These are phyloP conservation scores for Colletotrichum magnum DNA, from an alignment of 2,329 filamentous ascomycete species.

Conservation along the genomic window DNA sequence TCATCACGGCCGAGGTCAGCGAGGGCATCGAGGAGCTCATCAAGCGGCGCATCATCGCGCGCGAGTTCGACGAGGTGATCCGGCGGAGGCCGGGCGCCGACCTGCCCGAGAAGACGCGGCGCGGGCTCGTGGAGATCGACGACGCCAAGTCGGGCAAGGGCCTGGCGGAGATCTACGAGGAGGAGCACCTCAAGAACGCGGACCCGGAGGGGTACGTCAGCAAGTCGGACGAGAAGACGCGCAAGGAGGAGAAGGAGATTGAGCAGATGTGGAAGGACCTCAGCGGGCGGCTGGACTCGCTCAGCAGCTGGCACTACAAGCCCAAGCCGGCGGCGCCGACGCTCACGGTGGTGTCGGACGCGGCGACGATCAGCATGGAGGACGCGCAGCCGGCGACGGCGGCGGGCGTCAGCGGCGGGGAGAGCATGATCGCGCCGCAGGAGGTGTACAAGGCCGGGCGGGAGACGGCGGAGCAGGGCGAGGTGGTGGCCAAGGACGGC, in stretches of 20 bases:
- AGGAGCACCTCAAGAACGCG: conserved; percentile 84
- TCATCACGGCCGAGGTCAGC: conserved; percentile 91
- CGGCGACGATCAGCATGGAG: conserved; percentile 94
- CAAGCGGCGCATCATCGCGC: conserved; percentile 90
- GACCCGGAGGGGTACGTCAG: conserved; percentile 87
- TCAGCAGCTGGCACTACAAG: conserved; percentile 96
- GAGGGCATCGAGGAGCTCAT: conserved; percentile 95
- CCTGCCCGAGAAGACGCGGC: conserved; percentile 71
- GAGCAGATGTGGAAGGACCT: conserved; percentile 87
- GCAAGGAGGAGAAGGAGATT: conserved; percentile 87
- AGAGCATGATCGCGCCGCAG: conserved; percentile 89
- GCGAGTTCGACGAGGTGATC: conserved; percentile 93
- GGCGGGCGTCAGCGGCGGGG: conserved; percentile 76
- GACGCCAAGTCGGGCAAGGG: conserved; percentile 90
- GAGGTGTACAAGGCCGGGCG: conserved; percentile 91
- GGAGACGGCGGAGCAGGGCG: conserved; percentile 73
- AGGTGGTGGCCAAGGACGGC: conserved; percentile 84
- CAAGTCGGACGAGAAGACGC: conserved; percentile 84
- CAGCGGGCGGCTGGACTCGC: conserved; percentile 84
- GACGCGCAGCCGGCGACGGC: conserved; percentile 91
- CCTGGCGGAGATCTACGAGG: conserved; percentile 93
- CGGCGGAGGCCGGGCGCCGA: conserved; percentile 83
- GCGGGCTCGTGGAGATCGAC: conserved; percentile 84
- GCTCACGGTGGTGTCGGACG: conserved; percentile 89
- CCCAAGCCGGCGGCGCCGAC: conserved; percentile 87